Evolutionary conservation across 306 rosid genomes (phyloP).

Genomic region (Castanea sativa): DNA sequence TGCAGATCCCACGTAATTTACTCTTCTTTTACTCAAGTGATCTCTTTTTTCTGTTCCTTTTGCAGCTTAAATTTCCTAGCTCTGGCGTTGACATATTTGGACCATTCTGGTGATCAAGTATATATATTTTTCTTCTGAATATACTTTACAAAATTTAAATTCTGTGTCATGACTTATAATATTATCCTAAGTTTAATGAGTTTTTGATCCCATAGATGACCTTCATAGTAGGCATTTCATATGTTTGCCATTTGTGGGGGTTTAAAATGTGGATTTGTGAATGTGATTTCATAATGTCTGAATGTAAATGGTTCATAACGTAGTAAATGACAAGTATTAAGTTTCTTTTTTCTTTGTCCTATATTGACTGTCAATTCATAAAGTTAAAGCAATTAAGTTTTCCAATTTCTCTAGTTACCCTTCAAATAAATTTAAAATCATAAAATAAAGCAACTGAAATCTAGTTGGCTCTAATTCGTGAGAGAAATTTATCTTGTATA

Average conservation of each 20-base stretch:
- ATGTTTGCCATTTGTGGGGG: neutral
- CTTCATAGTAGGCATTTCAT: neutral
- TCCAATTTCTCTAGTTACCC: too few relatives aligned
- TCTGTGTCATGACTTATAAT: neutral
- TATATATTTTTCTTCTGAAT: constrained; percentile 4
- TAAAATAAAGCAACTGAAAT: too few relatives aligned
- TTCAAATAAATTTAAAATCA: too few relatives aligned
- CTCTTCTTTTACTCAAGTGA: constrained; percentile 8
- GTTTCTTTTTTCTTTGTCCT: too few relatives aligned
- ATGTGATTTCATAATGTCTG: neutral
- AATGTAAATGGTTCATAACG: neutral
- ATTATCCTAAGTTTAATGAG: neutral
- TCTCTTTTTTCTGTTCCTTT: constrained; percentile 7
- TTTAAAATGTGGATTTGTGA: neutral
- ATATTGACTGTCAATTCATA: too few relatives aligned
- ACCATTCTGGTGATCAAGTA: constrained; percentile 9
- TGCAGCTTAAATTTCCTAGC: constrained; percentile 13
- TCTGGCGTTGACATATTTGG: constrained; percentile 14
- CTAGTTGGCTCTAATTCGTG: too few relatives aligned
- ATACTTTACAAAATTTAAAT: neutral
- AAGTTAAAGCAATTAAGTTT: too few relatives aligned
- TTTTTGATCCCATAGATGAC: neutral
- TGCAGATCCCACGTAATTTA: constrained; percentile 58
- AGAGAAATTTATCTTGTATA: too few relatives aligned
- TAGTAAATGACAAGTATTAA: neutral